Percentiles rank a stretch among this genome's conserved stretches.
phyloP scores from a whole-genome alignment of 2,329 filamentous ascomycete species.

The Venturia aucupariae region DNA sequence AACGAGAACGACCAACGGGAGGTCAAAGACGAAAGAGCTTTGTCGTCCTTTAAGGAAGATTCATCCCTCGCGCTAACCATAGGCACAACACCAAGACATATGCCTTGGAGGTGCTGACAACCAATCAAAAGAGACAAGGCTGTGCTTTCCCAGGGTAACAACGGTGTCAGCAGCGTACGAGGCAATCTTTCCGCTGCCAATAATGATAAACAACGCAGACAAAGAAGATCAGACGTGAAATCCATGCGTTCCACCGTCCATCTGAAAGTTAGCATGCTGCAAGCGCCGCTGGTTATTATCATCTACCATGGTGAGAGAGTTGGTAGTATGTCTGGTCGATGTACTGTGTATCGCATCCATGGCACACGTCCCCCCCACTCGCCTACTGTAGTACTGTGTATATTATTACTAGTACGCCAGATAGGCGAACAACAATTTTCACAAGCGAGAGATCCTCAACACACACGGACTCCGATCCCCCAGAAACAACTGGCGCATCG shows the following conservation, averaged over 20 bases:
- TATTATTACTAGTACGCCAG: neutral
- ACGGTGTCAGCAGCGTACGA: neutral
- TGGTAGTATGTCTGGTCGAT: neutral
- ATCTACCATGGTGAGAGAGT: no score
- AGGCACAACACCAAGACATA: neutral
- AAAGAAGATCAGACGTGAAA: neutral
- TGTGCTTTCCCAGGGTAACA: neutral
- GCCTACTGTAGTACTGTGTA: no score
- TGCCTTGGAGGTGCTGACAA: neutral
- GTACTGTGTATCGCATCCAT: neutral
- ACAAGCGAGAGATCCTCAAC: neutral
- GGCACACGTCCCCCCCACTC: neutral
- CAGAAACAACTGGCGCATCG: neutral
- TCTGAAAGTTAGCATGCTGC: no score
- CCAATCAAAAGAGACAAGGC: slow-evolving; percentile 1
- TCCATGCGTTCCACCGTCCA: neutral
- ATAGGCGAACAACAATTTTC: neutral
- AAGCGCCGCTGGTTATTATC: no score
- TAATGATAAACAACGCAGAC: neutral
- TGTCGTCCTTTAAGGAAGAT: neutral
- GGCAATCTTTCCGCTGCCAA: neutral
- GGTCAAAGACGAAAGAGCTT: no score
- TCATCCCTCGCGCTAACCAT: neutral
- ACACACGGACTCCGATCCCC: neutral
- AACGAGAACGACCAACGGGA: neutral